Conservation (phyloP, 176 grass and related monocot species). For the Juncus effusus region DNA sequence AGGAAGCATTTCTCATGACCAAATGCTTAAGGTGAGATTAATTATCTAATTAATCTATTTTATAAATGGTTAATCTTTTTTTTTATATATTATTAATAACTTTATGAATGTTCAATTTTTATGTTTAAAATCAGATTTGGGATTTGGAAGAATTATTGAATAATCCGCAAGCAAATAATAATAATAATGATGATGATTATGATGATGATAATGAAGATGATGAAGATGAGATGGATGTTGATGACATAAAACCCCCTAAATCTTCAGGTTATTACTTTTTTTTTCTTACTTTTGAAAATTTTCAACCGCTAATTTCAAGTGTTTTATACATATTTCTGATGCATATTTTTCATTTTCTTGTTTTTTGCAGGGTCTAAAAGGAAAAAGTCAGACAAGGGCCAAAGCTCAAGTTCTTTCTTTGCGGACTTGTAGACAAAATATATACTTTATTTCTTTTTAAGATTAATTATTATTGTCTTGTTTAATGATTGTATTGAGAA, state of each 20-base stretch:
- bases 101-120: conserved; percentile 18
- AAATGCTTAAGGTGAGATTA: conserved; percentile 73
- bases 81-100: conserved; percentile 1
- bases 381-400: conserved; percentile 17
- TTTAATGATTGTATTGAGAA: background rate
- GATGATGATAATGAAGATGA: conserved; percentile 32
- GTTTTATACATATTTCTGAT: conserved; percentile 2
- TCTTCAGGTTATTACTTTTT: conserved; percentile 40
- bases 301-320: background rate
- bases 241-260: conserved; percentile 38
- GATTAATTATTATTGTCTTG: background rate
- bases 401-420: conserved; percentile 20
- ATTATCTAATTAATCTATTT: background rate
- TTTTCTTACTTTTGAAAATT: background rate
- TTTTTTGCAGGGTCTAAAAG: conserved; percentile 31
- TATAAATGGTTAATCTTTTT: background rate
- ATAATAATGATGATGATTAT: conserved; percentile 20
- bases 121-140: conserved; percentile 48
- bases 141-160: conserved; percentile 78
- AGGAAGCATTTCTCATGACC: conserved; percentile 89
- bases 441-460: background rate
- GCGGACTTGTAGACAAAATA: conserved; percentile 20
- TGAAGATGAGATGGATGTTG: conserved; percentile 83
- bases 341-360: background rate
- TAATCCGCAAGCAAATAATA: conserved; percentile 29